Base-by-base conservation (phyloP, 441 rosid species). In the Melastoma candidum region DNA sequence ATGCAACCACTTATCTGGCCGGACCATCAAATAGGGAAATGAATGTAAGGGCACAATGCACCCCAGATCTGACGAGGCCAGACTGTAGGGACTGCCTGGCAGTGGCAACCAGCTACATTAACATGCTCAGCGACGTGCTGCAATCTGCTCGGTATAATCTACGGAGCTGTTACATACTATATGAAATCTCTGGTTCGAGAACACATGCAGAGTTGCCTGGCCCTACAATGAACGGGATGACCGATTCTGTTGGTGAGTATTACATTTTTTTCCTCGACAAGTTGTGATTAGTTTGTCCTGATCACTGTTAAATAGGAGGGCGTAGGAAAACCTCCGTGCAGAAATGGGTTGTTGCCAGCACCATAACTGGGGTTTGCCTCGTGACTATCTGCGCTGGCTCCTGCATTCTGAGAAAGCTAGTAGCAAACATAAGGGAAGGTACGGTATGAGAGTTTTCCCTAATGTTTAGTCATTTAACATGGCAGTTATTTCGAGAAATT, bases 41-140 rank as follows among this genome's bases (percentile, higher is more conserved):
- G 0, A 51, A 49, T 66, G 46, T 47, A 32, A 44, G 61, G 1
- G 68, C 50, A 0, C 67, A 74, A 62, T 74, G 78, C 68, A 57
- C 68, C 7, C 57, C 48, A 0, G 71, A 70, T 47, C 53, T 67
- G 13, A 9, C 54, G 1, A 4, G 7, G 0, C 1, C 1, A 4
- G 62, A 29, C 10, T 61, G 72, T 47, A 27, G 7, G 1, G 12
- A 1, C 12, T 13, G 54, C 44, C 49, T 44, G 3, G 44, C n/a
- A 10, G 51, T 4, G 41, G 57, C 45, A 12, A 29, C 14, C 11
- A 22, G 13, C 1, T 0, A 5, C 1, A 43, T 26, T 8, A 51
- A 22, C 11, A 11, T n/a, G 3, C 5, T 12, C 44, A 26, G 56
- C 50, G 0, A 17, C 41, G 11, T 52, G 13, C 14, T 25, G 0